Evolutionary conservation across 805 yeast genomes (phyloP).

Genomic region (Monosporozyma servazzii): DNA sequence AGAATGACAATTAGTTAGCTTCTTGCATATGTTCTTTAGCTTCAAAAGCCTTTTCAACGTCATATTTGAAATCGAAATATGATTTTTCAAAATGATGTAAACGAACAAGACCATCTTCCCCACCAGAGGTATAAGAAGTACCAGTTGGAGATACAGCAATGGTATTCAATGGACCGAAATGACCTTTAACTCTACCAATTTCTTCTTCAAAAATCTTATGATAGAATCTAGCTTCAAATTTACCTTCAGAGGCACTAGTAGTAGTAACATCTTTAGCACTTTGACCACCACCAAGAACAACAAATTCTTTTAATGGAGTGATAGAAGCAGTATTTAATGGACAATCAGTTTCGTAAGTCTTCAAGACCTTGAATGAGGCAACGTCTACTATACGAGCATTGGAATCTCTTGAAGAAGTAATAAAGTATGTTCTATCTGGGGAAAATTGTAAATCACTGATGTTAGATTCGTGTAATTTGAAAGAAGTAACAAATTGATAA

Average conservation of each 20-base stretch:
- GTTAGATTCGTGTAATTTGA: conserved; percentile 62
- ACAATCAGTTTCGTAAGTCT: conserved; percentile 76
- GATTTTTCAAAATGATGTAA: conserved; percentile 87
- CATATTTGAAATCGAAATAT: conserved; percentile 87
- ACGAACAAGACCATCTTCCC: conserved; percentile 97
- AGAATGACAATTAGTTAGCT: conserved; percentile 3
- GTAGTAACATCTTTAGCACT: conserved; percentile 98
- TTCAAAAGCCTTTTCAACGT: conserved; percentile 74
- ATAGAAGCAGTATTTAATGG: conserved; percentile 94
- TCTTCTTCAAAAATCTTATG: conserved; percentile 94
- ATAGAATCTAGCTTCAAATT: conserved; percentile 91
- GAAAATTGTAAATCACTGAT: conserved; percentile 88
- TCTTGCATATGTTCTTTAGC: conserved; percentile 31
- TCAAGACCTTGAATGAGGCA: conserved; percentile 60
- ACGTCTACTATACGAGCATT: conserved; percentile 70
- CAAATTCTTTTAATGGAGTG: conserved; percentile 85
- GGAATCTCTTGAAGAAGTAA: conserved; percentile 89
- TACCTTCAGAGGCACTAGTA: conserved; percentile 88
- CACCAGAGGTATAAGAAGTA: conserved; percentile 88
- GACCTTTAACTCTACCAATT: conserved; percentile 95
- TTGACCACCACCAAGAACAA: conserved; percentile 97
- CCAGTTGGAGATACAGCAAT: conserved; percentile 94
- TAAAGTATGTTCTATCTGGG: conserved; percentile 77
- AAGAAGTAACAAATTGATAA: conserved; percentile 47
- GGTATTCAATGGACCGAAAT: conserved; percentile 95